Percentiles rank a stretch among this genome's conserved stretches.
Conservation (phyloP, 163 green algal genomes). For the Coccomyxa subellipsoidea region DNA sequence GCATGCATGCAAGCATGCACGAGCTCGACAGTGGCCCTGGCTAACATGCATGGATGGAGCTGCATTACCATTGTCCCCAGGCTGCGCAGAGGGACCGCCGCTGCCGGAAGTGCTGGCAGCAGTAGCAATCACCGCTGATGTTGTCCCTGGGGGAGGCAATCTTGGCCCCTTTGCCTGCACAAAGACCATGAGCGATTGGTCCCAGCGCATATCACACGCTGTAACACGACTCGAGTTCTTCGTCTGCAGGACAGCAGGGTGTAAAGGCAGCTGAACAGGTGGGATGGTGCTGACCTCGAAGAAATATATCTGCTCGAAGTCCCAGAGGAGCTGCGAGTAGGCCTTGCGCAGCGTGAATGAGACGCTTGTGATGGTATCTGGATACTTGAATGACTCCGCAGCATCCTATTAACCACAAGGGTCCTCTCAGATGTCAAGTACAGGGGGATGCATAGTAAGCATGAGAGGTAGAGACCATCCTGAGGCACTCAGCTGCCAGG, state of each 20-base stretch:
- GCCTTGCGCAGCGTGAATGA: constrained; percentile 24
- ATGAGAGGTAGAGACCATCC: not conserved
- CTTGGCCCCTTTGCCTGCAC: not conserved
- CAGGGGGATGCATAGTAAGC: not conserved
- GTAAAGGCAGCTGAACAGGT: not conserved
- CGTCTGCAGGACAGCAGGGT: too few species aligned
- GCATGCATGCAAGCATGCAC: not conserved
- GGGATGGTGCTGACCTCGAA: not conserved
- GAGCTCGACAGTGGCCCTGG: too few species aligned
- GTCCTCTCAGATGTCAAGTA: not conserved
- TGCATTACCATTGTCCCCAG: not conserved
- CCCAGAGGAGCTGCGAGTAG: constrained; percentile 26
- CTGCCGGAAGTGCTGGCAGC: not conserved
- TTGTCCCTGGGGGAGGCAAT: not conserved
- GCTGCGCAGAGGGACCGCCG: not conserved
- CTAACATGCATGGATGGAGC: not conserved
- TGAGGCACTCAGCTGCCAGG: too few species aligned
- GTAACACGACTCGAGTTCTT: too few species aligned
- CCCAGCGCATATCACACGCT: too few species aligned
- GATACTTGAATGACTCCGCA: constrained; percentile 26
- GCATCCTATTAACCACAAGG: constrained; percentile 10
- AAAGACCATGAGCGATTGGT: too few species aligned
- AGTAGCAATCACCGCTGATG: not conserved
- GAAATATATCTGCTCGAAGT: constrained; percentile 27
- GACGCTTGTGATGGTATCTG: constrained; percentile 28